Conservation (phyloP, 2,329 filamentous ascomycete genomes). For the Seiridium unicorne region DNA sequence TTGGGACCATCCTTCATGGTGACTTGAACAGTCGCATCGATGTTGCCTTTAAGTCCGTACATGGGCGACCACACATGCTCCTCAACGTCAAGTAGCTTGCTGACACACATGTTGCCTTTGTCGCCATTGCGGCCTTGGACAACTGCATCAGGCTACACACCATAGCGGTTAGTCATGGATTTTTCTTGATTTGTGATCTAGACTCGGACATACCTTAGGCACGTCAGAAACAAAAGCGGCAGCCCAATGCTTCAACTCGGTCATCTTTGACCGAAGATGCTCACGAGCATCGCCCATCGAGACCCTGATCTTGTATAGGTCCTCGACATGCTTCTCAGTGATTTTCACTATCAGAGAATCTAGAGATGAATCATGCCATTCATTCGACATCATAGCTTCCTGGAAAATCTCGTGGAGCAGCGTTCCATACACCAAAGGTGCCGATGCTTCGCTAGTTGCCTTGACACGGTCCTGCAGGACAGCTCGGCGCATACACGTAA, state of each 20-base stretch:
- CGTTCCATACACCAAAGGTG: constrained; percentile 86
- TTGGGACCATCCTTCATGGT: constrained; percentile 70
- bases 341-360: constrained; percentile 64
- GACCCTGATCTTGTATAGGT: constrained; percentile 84
- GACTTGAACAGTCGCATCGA: constrained; percentile 93
- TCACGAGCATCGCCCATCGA: constrained; percentile 70
- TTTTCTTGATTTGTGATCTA: neutral
- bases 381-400: constrained; percentile 78
- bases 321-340: constrained; percentile 78
- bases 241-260: constrained; percentile 81
- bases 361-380: constrained; percentile 73
- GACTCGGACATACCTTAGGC: constrained; percentile 55
- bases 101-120: constrained; percentile 79
- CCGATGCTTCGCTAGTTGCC: constrained; percentile 75
- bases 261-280: constrained; percentile 80
- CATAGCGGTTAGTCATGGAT: neutral
- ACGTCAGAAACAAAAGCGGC: constrained; percentile 71
- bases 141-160: constrained; percentile 59
- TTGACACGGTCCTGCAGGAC: constrained; percentile 95
- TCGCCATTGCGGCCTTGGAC: constrained; percentile 78
- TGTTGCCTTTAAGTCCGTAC: constrained; percentile 96
- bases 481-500: constrained; percentile 84
- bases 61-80: constrained; percentile 98
- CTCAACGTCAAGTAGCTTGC: constrained; percentile 92
- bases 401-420: constrained; percentile 96